phyloP scores from a whole-genome alignment of 345 rosid genomes.

The Triadica sebifera region DNA sequence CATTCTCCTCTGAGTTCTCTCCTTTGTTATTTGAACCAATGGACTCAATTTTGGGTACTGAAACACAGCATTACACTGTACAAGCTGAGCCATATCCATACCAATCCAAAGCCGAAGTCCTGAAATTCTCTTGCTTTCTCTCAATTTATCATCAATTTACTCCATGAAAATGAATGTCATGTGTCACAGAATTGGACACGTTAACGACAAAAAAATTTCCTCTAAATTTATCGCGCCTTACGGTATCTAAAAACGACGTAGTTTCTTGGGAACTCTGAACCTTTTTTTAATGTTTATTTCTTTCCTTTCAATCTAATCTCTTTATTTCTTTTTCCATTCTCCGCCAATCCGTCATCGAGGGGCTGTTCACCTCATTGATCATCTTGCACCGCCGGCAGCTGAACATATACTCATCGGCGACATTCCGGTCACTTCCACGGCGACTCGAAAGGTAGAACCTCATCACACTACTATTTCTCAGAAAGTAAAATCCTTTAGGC shows the following conservation, averaged over 20 bases:
- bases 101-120: background rate
- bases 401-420: too few relatives aligned
- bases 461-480: too few relatives aligned
- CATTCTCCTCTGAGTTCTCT: constrained; percentile 27
- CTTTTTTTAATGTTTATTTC: too few relatives aligned
- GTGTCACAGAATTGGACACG: constrained; percentile 55
- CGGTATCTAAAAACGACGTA: background rate
- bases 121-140: background rate
- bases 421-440: too few relatives aligned
- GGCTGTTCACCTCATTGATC: too few relatives aligned
- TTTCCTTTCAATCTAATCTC: too few relatives aligned
- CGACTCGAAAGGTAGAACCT: too few relatives aligned
- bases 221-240: background rate
- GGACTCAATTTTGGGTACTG: constrained; percentile 22
- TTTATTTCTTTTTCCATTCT: too few relatives aligned
- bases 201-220: constrained; percentile 14
- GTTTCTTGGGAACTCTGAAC: too few relatives aligned
- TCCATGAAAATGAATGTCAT: constrained; percentile 14
- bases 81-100: constrained; percentile 52
- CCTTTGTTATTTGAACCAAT: constrained; percentile 21
- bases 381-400: too few relatives aligned
- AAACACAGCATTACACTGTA: constrained; percentile 37
- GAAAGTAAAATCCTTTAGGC: too few relatives aligned
- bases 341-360: too few relatives aligned
- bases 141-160: constrained; percentile 13